Conservation (phyloP, 192 early-diverging fungal genomes). For the Entrophospora sp. region DNA sequence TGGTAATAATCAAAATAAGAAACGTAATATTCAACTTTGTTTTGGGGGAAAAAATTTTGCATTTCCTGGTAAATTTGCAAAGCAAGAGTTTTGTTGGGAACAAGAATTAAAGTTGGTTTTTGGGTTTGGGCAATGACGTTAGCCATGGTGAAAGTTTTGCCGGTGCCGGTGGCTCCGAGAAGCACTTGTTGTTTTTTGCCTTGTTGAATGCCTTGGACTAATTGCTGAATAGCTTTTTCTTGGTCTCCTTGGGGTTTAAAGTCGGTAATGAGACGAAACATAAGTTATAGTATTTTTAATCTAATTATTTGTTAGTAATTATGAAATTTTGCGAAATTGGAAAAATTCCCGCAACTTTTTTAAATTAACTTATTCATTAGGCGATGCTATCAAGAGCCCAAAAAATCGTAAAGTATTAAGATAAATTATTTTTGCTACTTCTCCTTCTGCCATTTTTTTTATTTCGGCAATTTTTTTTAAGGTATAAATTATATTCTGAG, state of each 20-base stretch:
- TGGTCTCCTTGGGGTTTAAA: neutral
- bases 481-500: too few relatives aligned
- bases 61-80: slow-evolving; percentile 17
- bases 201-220: neutral
- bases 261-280: neutral
- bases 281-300: too few relatives aligned
- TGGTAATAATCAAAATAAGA: slow-evolving; percentile 13
- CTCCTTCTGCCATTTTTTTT: too few relatives aligned
- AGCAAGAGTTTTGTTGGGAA: slow-evolving; percentile 1
- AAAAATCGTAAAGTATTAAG: too few relatives aligned
- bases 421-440: too few relatives aligned
- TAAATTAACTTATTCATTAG: too few relatives aligned
- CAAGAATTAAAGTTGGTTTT: slow-evolving; percentile 6
- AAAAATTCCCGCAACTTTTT: too few relatives aligned
- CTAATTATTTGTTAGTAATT: too few relatives aligned
- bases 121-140: neutral
- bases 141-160: slow-evolving; percentile 16
- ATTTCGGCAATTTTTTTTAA: too few relatives aligned
- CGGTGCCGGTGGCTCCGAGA: slow-evolving; percentile 6
- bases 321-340: too few relatives aligned
- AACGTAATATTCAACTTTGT: slow-evolving; percentile 6
- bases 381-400: too few relatives aligned
- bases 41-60: slow-evolving; percentile 7
- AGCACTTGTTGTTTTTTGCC: neutral
- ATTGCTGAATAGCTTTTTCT: neutral